Evolutionary conservation across 768 basidiomycete species (phyloP), one percentile per base, ranked within the genome.

Genomic region (Amanita rimosa): DNA sequence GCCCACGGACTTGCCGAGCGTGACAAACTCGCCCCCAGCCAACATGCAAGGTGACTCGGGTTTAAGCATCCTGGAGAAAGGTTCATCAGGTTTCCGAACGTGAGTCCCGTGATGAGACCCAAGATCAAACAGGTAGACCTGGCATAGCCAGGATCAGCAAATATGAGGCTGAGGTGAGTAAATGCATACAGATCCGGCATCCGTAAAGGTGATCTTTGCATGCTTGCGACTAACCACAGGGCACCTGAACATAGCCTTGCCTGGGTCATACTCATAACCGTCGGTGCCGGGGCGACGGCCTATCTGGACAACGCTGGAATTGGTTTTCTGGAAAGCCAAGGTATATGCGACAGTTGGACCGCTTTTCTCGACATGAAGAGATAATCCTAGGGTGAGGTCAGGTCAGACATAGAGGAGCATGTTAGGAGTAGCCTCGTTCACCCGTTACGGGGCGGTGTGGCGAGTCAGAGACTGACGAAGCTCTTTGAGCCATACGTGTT

Each of bases 221-320:
- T 90, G 86, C 58, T 67, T 76, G 21, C 86, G 75, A 61, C 83
- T 86, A 54, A 90, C 82, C 40, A 89, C 86, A 26, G 84, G 81
- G 58, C 86, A 88, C 43, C 78, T 66, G 54, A 88, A 88, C 62
- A 79, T 73, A 13, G 78, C 83, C 49, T 70, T 71, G 48, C 72
- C 70, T 43, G 61, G 60, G 21, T 71, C 69, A 44, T 62, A 63
- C 49, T 67, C 69, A 41, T 62, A 58, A 50, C 60, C 55, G 54
- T 76, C 71, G 49, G 68, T 69, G 16, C 73, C 70, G 8, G 85
- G 78, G 51, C 78, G 78, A 41, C 86, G 79, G 3, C 86, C 86
- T 57, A 89, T 78, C 52, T 75, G 70, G 13, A 88, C 68, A 41
- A 74, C 72, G 37, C 64, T 63, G 4, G 75, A 71, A 46, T 67